Base-by-base conservation (phyloP, 2,329 filamentous ascomycete genomes). In the Colletotrichum sp. region DNA sequence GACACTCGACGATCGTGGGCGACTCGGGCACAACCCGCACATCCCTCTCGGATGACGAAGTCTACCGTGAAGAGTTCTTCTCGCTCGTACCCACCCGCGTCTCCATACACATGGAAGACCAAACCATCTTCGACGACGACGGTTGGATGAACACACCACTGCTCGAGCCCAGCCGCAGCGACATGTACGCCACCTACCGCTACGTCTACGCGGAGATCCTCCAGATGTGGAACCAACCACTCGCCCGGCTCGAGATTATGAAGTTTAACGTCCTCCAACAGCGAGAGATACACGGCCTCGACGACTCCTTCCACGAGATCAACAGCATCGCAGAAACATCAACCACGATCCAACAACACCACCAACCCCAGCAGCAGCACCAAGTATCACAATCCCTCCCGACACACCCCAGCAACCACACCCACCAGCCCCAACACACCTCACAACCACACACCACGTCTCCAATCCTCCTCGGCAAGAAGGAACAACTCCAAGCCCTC, bases 201-300 rank as follows among this genome's bases (percentile, higher is more conserved):
- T 90, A 91, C 76, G 88, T 90, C 1, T 94, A 94, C 79, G 92
- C 92, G n/a, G 92, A 93, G 82, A 89, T 94, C 83, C 87, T 94
- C 5, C 92, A 92, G 78, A 90, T 92, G 84, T 94, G 93, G 93
- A 87, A 88, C 3, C 89, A 92, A 72, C 92, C 92, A 0, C 84
- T 94, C 6, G 88, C 91, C 36, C 88, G 92, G 21, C 87, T 94
- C 2, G 93, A 94, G 81, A 90, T 94, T 32, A 88, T 94, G 84
- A 94, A 94, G 80, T 94, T 94, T 80, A 93, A 93, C 77, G 88
- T 91, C 6, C 85, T 94, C 52, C 89, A 89, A 71, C 89, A 90
- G 30, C 87, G 89, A 64, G 79, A 63, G 79, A 81, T 71, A 26
- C 77, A 57, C 1, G 82, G 81, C 34, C 72, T 77, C 6, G 82